These are phyloP conservation scores for Abrus pulchellus DNA, from an alignment of 306 rosid genomes.

Conservation along the genomic window DNA sequence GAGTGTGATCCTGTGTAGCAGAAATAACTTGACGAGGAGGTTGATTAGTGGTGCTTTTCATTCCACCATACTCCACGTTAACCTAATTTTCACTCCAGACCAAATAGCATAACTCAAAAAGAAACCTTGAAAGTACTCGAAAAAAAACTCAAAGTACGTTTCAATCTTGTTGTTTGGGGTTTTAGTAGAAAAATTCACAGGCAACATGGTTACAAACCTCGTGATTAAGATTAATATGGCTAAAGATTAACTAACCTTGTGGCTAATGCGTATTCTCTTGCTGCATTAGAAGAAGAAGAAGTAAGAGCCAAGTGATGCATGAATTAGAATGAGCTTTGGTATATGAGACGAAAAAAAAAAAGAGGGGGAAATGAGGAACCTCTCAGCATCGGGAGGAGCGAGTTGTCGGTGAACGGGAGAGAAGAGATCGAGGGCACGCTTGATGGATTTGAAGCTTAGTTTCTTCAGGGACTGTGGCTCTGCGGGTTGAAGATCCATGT, in stretches of 20 bases:
- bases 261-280: slow-evolving; percentile 71
- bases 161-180: not conserved
- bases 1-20: slow-evolving; percentile 48
- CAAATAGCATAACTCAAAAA: slow-evolving; percentile 9
- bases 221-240: not conserved
- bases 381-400: slow-evolving; percentile 75
- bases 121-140: not conserved
- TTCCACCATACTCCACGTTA: slow-evolving; percentile 77
- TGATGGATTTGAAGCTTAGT: slow-evolving; percentile 92
- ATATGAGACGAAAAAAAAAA: not conserved
- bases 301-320: not conserved
- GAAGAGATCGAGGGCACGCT: slow-evolving; percentile 94
- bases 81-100: slow-evolving; percentile 58
- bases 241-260: slow-evolving; percentile 73
- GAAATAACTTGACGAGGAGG: slow-evolving; percentile 58
- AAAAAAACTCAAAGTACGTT: not conserved
- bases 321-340: not conserved
- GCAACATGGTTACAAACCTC: not conserved
- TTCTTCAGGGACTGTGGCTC: slow-evolving; percentile 96
- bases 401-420: slow-evolving; percentile 77
- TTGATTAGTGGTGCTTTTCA: slow-evolving; percentile 53
- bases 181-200: not conserved
- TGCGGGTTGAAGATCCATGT: slow-evolving; percentile 75
- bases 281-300: slow-evolving; percentile 53
- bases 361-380: slow-evolving; percentile 46